A percentile compares a stretch with the other conserved stretches of the same genome.
These are phyloP conservation scores for Epichloe typhina DNA, from an alignment of 2,329 filamentous ascomycete genomes.

Conservation along the genomic window DNA sequence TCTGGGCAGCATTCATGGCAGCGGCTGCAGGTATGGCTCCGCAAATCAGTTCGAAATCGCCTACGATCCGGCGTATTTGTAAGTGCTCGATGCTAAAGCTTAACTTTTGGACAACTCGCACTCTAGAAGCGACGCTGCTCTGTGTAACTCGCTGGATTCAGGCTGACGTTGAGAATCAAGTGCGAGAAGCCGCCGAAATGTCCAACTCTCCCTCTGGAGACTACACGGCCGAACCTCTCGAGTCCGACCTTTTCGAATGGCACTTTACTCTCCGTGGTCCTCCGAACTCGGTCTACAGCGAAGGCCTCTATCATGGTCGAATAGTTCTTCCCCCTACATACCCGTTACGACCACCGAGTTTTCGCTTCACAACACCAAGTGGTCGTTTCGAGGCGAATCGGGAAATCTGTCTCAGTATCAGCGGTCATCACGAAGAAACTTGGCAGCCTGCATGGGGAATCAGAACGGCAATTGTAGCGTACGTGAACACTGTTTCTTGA, in stretches of 20 bases:
- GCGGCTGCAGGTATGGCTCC: conserved; percentile 13
- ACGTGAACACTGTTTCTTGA: conserved; percentile 7
- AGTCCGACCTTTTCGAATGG: conserved; percentile 93
- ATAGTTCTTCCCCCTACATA: conserved; percentile 87
- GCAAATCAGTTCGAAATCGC: conserved; percentile 60
- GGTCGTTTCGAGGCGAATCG: conserved; percentile 93
- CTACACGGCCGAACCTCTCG: conserved; percentile 73
- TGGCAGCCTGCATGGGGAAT: conserved; percentile 99
- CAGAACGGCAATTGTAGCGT: conserved; percentile 66
- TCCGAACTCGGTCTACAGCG: conserved; percentile 63
- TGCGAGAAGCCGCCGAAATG: conserved; percentile 85
- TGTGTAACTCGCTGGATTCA: neutral
- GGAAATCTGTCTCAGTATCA: conserved; percentile 91
- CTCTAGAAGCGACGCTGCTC: neutral
- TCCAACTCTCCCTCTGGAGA: conserved; percentile 62
- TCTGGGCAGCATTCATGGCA: neutral
- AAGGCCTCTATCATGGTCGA: conserved; percentile 87
- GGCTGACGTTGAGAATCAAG: conserved; percentile 23
- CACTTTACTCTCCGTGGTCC: conserved; percentile 95
- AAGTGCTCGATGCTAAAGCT: conserved; percentile 17
- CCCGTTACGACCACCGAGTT: conserved; percentile 83
- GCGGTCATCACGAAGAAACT: conserved; percentile 91
- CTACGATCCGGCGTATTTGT: conserved; percentile 77
- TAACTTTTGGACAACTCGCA: too few relatives aligned
- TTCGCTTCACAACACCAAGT: conserved; percentile 85